Percentiles rank a stretch among this genome's conserved stretches.
Evolutionary conservation across 2,329 filamentous ascomycete species (phyloP).

Genomic region (Drechslera avenae): DNA sequence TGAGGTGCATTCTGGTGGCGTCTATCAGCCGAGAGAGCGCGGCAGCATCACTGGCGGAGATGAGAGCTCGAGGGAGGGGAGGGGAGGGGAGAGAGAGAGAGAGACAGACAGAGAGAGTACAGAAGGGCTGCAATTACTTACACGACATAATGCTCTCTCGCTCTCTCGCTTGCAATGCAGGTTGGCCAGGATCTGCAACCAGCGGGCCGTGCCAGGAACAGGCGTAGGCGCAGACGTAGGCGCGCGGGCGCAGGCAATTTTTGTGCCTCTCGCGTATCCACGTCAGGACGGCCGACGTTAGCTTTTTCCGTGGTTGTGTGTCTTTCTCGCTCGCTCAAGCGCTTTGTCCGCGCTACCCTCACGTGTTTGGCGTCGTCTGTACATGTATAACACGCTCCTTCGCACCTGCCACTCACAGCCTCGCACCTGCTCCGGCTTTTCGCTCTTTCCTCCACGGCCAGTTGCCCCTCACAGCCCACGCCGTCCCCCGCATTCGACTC

Average conservation of each 20-base stretch:
- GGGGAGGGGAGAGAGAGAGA: too few relatives aligned
- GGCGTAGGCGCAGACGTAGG: slow-evolving; percentile 3
- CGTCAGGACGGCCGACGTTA: slow-evolving; percentile 3
- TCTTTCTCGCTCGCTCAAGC: not conserved
- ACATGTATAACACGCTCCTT: not conserved
- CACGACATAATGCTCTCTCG: not conserved
- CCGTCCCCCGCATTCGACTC: too few relatives aligned
- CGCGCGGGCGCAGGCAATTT: slow-evolving; percentile 10
- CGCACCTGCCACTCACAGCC: slow-evolving; percentile 1
- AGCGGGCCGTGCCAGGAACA: slow-evolving; percentile 26
- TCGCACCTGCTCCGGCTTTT: slow-evolving; percentile 4
- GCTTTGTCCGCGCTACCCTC: not conserved
- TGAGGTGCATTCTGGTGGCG: not conserved
- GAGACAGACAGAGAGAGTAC: too few relatives aligned
- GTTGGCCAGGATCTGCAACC: slow-evolving; percentile 18
- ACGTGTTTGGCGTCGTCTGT: not conserved
- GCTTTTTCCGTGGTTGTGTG: not conserved
- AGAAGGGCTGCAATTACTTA: slow-evolving; percentile 2
- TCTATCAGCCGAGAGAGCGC: slow-evolving; percentile 5
- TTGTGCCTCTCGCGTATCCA: slow-evolving; percentile 12
- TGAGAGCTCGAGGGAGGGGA: not conserved
- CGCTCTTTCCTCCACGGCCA: slow-evolving; percentile 1
- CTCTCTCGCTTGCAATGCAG: slow-evolving; percentile 4
- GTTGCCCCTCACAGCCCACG: too few relatives aligned
- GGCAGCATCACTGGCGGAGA: slow-evolving; percentile 8